These are phyloP conservation scores for Pleurotus cornucopiae DNA, from an alignment of 768 basidiomycete genomes.

Conservation along the genomic window DNA sequence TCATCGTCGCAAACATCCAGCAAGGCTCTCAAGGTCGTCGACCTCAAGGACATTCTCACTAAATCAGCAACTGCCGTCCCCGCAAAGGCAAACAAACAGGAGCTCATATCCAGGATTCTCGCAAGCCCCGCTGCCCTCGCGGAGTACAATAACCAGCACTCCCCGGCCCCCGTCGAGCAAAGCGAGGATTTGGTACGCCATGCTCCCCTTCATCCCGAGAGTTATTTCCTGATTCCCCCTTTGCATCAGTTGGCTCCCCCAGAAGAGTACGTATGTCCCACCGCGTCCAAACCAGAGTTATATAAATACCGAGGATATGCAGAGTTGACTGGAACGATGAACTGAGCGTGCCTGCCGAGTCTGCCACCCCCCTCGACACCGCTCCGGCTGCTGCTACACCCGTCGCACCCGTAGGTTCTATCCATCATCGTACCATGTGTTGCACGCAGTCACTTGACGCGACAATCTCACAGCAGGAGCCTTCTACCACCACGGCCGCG, in stretches of 20 bases:
- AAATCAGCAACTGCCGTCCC: slow-evolving; percentile 45
- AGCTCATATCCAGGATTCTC: slow-evolving; percentile 61
- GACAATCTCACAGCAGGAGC: not conserved
- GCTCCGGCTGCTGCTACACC: slow-evolving; percentile 9
- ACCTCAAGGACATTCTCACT: slow-evolving; percentile 60
- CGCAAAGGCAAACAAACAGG: slow-evolving; percentile 59
- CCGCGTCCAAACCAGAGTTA: not conserved
- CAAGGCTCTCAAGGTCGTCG: slow-evolving; percentile 67
- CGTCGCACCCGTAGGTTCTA: not conserved
- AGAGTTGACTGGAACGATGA: slow-evolving; percentile 44
- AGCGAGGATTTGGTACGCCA: slow-evolving; percentile 22
- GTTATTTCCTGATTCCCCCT: slow-evolving; percentile 3
- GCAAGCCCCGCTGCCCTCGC: slow-evolving; percentile 47
- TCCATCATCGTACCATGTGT: not conserved
- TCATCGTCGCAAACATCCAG: slow-evolving; percentile 24
- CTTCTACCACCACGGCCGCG: not conserved
- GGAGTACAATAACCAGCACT: slow-evolving; percentile 32
- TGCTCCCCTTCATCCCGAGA: not conserved
- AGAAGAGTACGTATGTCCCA: slow-evolving; percentile 25
- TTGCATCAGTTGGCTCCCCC: slow-evolving; percentile 23
- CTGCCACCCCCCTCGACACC: slow-evolving; percentile 8
- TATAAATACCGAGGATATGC: slow-evolving; percentile 3
- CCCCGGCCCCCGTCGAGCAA: slow-evolving; percentile 10
- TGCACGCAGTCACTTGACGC: not conserved
- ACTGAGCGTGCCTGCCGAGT: slow-evolving; percentile 15